phyloP scores from a whole-genome alignment of 306 rosid species.

The Heteromeles arbutifolia region DNA sequence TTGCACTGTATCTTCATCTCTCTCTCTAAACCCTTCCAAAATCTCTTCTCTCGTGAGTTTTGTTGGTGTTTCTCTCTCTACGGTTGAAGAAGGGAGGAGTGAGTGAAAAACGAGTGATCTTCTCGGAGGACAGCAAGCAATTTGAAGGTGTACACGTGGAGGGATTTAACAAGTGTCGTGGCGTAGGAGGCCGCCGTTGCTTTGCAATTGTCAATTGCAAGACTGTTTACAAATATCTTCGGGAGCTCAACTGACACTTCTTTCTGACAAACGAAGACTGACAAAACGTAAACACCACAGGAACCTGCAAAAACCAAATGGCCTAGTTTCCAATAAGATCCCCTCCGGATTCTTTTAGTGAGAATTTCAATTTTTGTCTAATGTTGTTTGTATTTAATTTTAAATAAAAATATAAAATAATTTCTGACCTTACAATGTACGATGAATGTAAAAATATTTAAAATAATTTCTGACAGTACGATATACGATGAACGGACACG shows the following conservation, averaged over 20 bases:
- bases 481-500: fast-evolving
- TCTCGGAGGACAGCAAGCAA: constrained; percentile 28
- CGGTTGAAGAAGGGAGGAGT: neutral
- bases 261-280: too few species aligned
- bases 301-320: too few species aligned
- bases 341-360: too few species aligned
- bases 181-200: constrained; percentile 39
- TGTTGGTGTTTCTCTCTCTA: neutral
- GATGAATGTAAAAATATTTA: too few species aligned
- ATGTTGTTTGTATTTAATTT: too few species aligned
- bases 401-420: too few species aligned
- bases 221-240: neutral
- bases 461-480: fast-evolving
- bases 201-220: neutral
- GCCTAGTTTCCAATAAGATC: too few species aligned
- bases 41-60: neutral
- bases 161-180: constrained; percentile 40
- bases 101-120: constrained; percentile 17
- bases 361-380: fast-evolving
- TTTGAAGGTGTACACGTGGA: constrained; percentile 43
- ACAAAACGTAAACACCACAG: too few species aligned
- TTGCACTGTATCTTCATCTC: constrained; percentile 95
- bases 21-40: constrained; percentile 3
- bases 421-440: fast-evolving
- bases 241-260: neutral